Base-by-base conservation (phyloP, 2,329 filamentous ascomycete species). In the Arthrobotrys megalospora region DNA sequence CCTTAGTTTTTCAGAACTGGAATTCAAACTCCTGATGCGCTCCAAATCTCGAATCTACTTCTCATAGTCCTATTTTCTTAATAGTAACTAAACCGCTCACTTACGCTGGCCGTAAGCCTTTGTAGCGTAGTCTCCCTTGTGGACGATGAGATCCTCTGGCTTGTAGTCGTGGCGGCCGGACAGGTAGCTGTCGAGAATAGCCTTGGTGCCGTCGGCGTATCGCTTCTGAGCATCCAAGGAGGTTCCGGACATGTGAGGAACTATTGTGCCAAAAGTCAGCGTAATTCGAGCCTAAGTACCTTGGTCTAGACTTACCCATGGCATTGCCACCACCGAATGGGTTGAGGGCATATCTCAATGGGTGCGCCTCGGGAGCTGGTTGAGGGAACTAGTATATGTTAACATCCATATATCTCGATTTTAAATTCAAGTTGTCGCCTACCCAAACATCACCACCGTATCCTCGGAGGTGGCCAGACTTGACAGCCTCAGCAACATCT, bases 241-340 rank as follows among this genome's bases (percentile, higher is more conserved):
- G 76, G 95, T 98, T 84, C 96, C 96, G 11, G 94, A 97, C 93
- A 98, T 97, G 90, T 98, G 96, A 72, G 96, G 93, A 78, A 97
- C 94, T 78, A 48, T 48, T 52, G 6, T 28, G 14, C 10, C 12
- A 60, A 3, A n/a, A 47, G 38, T 69, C 50, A 69, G 66, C 19
- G 8, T 12, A 11, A 19, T 43, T 32, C n/a, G 6, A 8, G 19
- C n/a, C 1, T 16, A n/a, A 47, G n/a, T 6, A 48, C 21, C 50
- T 6, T 1, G n/a, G 16, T 10, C 24, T 19, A 45, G n/a, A 60
- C 53, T 45, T 75, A 79, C 76, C 75, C 93, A 96, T 99, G 87
- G 94, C 96, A 87, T 98, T 98, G 84, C 96, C 96, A 84, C 95
- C 96, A 82, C 94, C 95, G 88, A 93, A 97, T 84, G 93, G 92